These are phyloP conservation scores for Curvularia sp. DNA, from an alignment of 2,329 filamentous ascomycete genomes.

Conservation along the genomic window DNA sequence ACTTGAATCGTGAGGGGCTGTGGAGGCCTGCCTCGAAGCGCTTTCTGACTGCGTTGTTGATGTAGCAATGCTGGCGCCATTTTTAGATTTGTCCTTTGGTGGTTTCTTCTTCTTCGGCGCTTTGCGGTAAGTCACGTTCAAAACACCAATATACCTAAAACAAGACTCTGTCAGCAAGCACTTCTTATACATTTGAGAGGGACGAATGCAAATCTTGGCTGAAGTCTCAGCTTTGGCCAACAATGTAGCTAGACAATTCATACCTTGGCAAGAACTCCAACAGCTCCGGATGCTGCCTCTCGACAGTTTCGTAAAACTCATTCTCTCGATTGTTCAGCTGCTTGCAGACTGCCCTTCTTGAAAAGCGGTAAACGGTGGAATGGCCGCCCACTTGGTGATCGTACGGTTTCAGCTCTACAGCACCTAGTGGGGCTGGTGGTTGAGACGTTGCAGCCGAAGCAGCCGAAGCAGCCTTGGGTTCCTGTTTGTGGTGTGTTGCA, in stretches of 20 bases:
- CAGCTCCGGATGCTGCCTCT: slow-evolving; percentile 87
- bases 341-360: slow-evolving; percentile 93
- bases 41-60: slow-evolving; percentile 29
- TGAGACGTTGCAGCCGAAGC: slow-evolving; percentile 39
- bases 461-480: slow-evolving; percentile 40
- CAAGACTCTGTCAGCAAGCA: slow-evolving; percentile 44
- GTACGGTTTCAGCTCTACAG: slow-evolving; percentile 95
- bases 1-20: slow-evolving; percentile 16
- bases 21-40: slow-evolving; percentile 27
- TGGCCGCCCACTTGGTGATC: slow-evolving; percentile 97
- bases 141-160: slow-evolving; percentile 88
- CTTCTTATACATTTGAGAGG: slow-evolving; percentile 5
- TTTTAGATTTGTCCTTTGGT: slow-evolving; percentile 39
- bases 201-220: slow-evolving; percentile 42
- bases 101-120: slow-evolving; percentile 68
- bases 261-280: slow-evolving; percentile 85
- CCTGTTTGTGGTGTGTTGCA: slow-evolving; percentile 41
- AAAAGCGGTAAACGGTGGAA: slow-evolving; percentile 95
- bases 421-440: slow-evolving; percentile 72
- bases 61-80: slow-evolving; percentile 25
- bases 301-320: slow-evolving; percentile 97
- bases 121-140: slow-evolving; percentile 95
- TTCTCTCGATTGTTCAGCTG: slow-evolving; percentile 98
- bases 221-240: slow-evolving; percentile 52
- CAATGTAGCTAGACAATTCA: slow-evolving; percentile 29